Evolutionary conservation across 129 eudicot genomes (phyloP), one percentile per base, ranked within the genome.

Genomic region (Solidago caesia): DNA sequence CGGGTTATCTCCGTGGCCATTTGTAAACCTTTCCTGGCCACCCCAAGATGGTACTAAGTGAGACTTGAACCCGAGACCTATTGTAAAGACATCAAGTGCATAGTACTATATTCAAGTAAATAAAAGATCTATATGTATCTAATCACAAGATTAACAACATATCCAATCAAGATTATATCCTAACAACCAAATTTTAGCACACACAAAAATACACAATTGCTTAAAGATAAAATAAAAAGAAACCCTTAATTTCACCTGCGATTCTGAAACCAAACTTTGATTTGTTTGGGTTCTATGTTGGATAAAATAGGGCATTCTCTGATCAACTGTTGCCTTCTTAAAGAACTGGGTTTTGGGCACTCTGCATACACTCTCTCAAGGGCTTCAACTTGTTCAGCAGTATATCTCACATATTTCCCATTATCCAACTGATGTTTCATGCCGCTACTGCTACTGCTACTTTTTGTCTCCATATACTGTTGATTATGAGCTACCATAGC

Each of bases 191-290:
- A 44, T 16, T 25, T 9, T 10, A 21, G 44, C 63, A 51, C n/a
- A 14, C 27, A 59, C 25, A 6, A 21, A 47, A 7, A 25, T n/a
- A 48, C 48, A 13, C 64, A 68, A 58, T 42, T 75, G 9, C 29
- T 49, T 15, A 4, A 57, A 45, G 27, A 9, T 5, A 16, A 42
- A 59, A 55, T 12, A 64, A 25, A 73, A 48, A 71, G 2, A 8
- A 49, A 51, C 11, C 10, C 45, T n/a, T 46, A 48, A 25, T 51
- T 4, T 33, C 59, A 91, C 97, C 97, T 91, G 66, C 97, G 88
- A 77, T 91, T 91, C 53, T 91, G 97, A 71, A 91, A 91, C 97
- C 97, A 91, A 48, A 91, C 97, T 89, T 91, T 91, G 82, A 91
- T 91, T 82, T 91, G 97, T 77, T 91, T 91, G 39, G 97, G 96